These are phyloP conservation scores for Mycena pura DNA, from an alignment of 768 basidiomycete genomes.

Conservation along the genomic window DNA sequence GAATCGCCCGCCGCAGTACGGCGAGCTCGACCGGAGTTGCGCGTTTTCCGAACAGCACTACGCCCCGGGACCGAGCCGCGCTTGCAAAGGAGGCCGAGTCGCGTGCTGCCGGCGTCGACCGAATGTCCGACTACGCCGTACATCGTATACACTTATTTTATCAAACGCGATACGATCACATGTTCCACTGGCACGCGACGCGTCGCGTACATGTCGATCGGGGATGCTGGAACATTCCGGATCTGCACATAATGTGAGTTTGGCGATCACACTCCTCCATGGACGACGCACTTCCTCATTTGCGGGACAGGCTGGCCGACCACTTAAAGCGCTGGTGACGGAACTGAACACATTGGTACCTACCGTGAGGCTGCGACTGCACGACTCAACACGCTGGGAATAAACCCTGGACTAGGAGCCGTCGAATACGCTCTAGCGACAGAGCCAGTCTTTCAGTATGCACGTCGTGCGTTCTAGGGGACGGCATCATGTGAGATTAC, in stretches of 20 bases:
- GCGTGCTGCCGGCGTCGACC: constrained; percentile 21
- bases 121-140: constrained; percentile 22
- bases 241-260: too few relatives aligned
- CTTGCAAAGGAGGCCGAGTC: constrained; percentile 19
- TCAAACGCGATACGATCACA: background rate
- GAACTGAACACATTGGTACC: background rate
- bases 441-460: background rate
- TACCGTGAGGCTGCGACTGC: background rate
- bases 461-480: background rate
- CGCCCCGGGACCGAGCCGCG: too few relatives aligned
- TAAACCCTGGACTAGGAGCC: background rate
- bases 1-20: too few relatives aligned
- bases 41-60: too few relatives aligned
- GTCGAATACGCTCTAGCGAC: constrained; percentile 1
- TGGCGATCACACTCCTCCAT: too few relatives aligned
- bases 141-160: too few relatives aligned
- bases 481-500: background rate
- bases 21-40: too few relatives aligned
- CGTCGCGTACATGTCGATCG: too few relatives aligned
- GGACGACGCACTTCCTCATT: background rate
- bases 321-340: background rate
- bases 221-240: too few relatives aligned
- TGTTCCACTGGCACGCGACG: too few relatives aligned
- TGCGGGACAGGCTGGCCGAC: background rate
- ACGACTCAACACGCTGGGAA: background rate